These are phyloP conservation scores for Fagus sylvatica DNA, from an alignment of 306 rosid species.

Conservation along the genomic window DNA sequence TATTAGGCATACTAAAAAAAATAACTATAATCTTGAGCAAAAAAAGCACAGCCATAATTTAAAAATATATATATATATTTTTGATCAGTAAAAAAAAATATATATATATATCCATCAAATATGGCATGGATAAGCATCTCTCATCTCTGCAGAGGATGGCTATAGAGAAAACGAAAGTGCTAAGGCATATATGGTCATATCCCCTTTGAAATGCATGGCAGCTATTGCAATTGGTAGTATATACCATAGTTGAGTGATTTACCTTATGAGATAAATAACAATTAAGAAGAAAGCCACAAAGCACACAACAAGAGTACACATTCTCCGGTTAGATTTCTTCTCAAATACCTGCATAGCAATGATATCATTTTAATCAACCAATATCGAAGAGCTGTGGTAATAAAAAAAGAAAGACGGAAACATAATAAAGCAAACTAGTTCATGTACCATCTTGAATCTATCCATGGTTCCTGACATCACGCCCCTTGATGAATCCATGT, in stretches of 20 bases:
- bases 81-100: too few species aligned
- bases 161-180: background rate
- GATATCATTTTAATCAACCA: conserved; percentile 24
- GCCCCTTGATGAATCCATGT: conserved; percentile 94
- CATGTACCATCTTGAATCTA: conserved; percentile 78
- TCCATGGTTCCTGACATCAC: conserved; percentile 94
- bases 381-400: conserved; percentile 18
- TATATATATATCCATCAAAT: too few species aligned
- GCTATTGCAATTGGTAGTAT: conserved; percentile 6
- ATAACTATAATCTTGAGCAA: too few species aligned
- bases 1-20: too few species aligned
- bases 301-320: conserved; percentile 66
- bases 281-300: conserved; percentile 61
- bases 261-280: conserved; percentile 80
- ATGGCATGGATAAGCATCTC: too few species aligned
- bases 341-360: conserved; percentile 72
- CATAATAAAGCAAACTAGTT: conserved; percentile 4
- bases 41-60: too few species aligned
- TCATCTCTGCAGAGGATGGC: background rate
- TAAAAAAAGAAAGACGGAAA: conserved; percentile 15
- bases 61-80: too few species aligned
- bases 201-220: background rate
- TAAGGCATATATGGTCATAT: background rate
- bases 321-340: conserved; percentile 72
- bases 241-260: conserved; percentile 19